A percentile compares a stretch with the other conserved stretches of the same genome.
Evolutionary conservation across 306 rosid genomes (phyloP).

Genomic region (Vigna nakashimae): DNA sequence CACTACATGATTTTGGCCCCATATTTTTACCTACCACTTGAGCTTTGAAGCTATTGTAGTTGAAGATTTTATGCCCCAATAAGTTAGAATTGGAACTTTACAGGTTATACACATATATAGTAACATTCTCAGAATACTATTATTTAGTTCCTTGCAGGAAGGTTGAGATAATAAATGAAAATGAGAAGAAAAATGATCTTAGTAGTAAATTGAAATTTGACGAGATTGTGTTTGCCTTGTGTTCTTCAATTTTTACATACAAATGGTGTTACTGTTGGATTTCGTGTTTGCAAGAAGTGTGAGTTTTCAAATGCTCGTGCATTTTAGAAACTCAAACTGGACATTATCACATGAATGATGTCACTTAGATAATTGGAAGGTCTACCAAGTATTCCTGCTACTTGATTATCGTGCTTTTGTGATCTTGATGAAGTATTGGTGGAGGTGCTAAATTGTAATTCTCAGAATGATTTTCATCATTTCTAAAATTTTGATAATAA

Average conservation of each 20-base stretch:
- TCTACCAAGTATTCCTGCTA: conserved; percentile 15
- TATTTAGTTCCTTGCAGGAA: background rate
- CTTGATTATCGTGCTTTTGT: background rate
- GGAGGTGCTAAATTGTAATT: conserved; percentile 6
- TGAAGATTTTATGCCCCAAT: background rate
- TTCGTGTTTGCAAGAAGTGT: background rate
- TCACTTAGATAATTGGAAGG: conserved; percentile 6
- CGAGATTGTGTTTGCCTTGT: background rate
- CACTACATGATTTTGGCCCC: background rate
- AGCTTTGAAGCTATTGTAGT: background rate
- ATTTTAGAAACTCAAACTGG: background rate
- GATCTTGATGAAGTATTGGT: background rate
- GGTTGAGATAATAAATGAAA: background rate
- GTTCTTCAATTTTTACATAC: background rate
- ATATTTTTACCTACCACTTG: background rate
- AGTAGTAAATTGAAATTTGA: background rate
- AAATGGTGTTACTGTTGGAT: background rate
- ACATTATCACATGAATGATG: background rate
- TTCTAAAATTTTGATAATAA: background rate
- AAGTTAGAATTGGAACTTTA: conserved; percentile 10
- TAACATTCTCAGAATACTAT: background rate
- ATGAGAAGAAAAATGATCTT: background rate
- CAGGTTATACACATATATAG: background rate
- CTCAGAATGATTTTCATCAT: conserved; percentile 13
- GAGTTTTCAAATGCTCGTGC: background rate